Evolutionary conservation across 768 basidiomycete genomes (phyloP), one percentile per base, ranked within the genome.

Genomic region (Boletus vermiculosoides): DNA sequence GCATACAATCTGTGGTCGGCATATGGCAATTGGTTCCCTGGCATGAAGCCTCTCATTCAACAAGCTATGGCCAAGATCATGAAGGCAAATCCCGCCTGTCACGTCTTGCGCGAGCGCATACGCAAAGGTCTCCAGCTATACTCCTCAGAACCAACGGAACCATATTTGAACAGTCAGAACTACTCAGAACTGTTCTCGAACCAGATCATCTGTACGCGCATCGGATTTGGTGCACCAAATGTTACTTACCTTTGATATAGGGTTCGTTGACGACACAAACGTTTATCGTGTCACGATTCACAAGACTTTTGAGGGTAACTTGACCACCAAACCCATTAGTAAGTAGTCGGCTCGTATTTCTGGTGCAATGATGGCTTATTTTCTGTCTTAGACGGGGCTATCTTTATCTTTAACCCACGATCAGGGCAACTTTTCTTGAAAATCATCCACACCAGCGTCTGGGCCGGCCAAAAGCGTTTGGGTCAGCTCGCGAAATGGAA

Each of bases 1-100:
- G 96, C 97, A 0, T 98, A 98, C 77, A 99, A 98, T 74, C 68
- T 99, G 57, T 97, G 97, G 92, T 96, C 96, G 31, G 96, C 92
- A 1, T 99, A 96, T 66, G 97, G 97, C 59, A 96, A 96, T 71
- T 98, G 92, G 93, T 97, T 98, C 88, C 97, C 97, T 15, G 96
- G 97, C 45, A 84, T 98, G 82, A 98, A 98, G 75, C 95, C 95
- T 5, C 81, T 99, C 58, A 88, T 99, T 56, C 96, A 97, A 72
- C 95, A 97, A 74, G 97, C 96, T 6, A 97, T 99, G 94, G 94
- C 91, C 13, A 99, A 98, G 82, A 90, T 99, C 72, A 96, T 98
- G 94, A 99, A 99, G 75, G 97, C 97, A 51, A 98, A 99, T 67
- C 97, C 97, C 25, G 97, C 97, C 15, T 87, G 90, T 52, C 97